Evolutionary conservation across 805 yeast species (phyloP).

Genomic region (Barnettozyma wickerhamii): DNA sequence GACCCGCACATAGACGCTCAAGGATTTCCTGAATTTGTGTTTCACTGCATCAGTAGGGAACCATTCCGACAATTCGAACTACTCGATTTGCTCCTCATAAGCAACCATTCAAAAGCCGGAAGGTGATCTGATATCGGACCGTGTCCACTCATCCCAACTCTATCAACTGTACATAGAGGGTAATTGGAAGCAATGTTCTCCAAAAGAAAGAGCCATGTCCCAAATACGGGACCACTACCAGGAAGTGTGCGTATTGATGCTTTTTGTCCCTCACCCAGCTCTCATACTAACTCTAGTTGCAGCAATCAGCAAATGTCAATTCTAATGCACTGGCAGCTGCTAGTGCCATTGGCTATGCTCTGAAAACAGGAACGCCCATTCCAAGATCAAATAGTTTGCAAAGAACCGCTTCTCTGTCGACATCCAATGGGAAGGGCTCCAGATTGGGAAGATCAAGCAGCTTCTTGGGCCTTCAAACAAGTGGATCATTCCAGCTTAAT

Average conservation of each 20-base stretch:
- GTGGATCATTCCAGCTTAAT: slow-evolving; percentile 9
- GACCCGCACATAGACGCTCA: too few species aligned
- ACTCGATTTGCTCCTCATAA: too few species aligned
- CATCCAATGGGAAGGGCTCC: slow-evolving; percentile 9
- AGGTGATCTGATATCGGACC: too few species aligned
- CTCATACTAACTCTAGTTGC: slow-evolving; percentile 9
- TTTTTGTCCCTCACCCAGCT: not conserved
- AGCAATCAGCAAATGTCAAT: slow-evolving; percentile 28
- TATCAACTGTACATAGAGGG: too few species aligned
- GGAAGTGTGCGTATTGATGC: slow-evolving; percentile 9
- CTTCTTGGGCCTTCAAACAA: slow-evolving; percentile 21
- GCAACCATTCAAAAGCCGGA: too few species aligned
- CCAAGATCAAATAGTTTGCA: slow-evolving; percentile 27
- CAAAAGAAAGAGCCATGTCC: slow-evolving; percentile 14
- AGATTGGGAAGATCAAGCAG: slow-evolving; percentile 18
- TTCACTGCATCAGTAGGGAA: too few species aligned
- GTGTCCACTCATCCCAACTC: not conserved
- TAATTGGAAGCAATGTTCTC: slow-evolving; percentile 6
- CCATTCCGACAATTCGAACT: too few species aligned
- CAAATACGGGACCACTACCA: slow-evolving; percentile 8
- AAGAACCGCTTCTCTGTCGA: slow-evolving; percentile 20
- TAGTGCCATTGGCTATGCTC: slow-evolving; percentile 46
- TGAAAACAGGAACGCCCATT: slow-evolving; percentile 31
- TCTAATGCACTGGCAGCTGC: slow-evolving; percentile 64
- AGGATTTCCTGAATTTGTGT: too few species aligned